Conservation (phyloP, 768 basidiomycete genomes). For the Brasilioporus rufonigricans region DNA sequence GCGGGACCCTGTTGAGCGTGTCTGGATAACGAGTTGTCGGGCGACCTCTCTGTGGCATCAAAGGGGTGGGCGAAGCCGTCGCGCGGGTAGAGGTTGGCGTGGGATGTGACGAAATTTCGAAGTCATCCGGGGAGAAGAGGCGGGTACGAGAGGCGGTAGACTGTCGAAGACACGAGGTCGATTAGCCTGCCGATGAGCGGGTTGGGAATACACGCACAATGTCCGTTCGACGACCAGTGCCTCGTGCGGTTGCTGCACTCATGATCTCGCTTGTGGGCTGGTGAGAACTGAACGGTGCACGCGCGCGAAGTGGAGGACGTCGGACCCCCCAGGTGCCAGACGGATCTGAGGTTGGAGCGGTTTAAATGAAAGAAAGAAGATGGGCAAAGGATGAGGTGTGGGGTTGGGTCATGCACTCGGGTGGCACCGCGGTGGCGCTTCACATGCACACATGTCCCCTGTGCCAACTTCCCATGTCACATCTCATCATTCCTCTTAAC, state of each 20-base stretch:
- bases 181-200: conserved; percentile 8
- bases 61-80: conserved; percentile 28
- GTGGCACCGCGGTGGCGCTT: background rate
- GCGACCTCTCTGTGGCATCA: conserved; percentile 43
- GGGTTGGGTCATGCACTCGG: background rate
- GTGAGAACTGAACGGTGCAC: background rate
- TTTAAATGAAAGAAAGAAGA: background rate
- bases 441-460: background rate
- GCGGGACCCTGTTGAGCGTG: conserved; percentile 61
- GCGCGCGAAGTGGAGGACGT: conserved; percentile 6
- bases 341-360: background rate
- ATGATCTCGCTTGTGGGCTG: conserved; percentile 15
- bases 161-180: conserved; percentile 12
- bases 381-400: background rate
- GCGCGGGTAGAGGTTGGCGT: conserved; percentile 7
- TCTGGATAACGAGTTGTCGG: conserved; percentile 52
- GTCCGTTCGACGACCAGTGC: conserved; percentile 17
- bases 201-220: conserved; percentile 14
- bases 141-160: conserved; percentile 1
- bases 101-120: conserved; percentile 6
- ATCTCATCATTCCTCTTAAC: no score
- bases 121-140: conserved; percentile 7
- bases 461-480: no score
- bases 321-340: conserved; percentile 5
- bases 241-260: conserved; percentile 12